phyloP scores from a whole-genome alignment of 805 yeast genomes.

The Yamadazyma olivae region DNA sequence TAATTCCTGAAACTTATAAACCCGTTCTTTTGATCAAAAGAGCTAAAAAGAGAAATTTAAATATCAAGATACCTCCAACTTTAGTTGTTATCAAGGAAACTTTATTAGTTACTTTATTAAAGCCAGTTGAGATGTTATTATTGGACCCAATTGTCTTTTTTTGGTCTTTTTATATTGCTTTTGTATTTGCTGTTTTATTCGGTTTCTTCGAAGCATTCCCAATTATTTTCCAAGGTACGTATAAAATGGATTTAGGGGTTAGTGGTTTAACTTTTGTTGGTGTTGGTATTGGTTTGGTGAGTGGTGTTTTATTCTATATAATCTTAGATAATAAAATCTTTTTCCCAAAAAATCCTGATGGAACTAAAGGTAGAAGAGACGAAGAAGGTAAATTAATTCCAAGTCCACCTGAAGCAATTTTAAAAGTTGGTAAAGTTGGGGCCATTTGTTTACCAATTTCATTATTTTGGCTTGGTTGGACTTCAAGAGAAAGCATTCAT shows the following conservation, averaged over 20 bases:
- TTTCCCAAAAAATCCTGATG: slow-evolving; percentile 60
- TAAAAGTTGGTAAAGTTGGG: slow-evolving; percentile 63
- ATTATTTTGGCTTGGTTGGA: slow-evolving; percentile 82
- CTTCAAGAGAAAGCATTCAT: slow-evolving; percentile 56
- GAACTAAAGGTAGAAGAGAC: slow-evolving; percentile 55
- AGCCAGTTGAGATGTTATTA: slow-evolving; percentile 66
- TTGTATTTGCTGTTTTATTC: slow-evolving; percentile 72
- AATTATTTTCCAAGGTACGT: slow-evolving; percentile 65
- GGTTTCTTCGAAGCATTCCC: slow-evolving; percentile 82
- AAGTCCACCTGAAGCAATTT: slow-evolving; percentile 59
- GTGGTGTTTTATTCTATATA: slow-evolving; percentile 54
- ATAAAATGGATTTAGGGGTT: slow-evolving; percentile 55
- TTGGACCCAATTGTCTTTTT: slow-evolving; percentile 74
- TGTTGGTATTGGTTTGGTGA: slow-evolving; percentile 63
- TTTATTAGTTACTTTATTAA: slow-evolving; percentile 48
- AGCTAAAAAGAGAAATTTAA: slow-evolving; percentile 58
- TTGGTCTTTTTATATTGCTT: slow-evolving; percentile 67
- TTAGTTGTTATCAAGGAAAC: slow-evolving; percentile 44
- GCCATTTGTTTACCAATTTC: slow-evolving; percentile 64
- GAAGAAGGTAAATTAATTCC: slow-evolving; percentile 52
- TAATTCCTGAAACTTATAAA: slow-evolving; percentile 74
- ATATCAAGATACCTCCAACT: slow-evolving; percentile 33
- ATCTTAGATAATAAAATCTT: slow-evolving; percentile 45
- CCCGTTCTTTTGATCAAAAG: slow-evolving; percentile 59
- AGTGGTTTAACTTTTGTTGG: slow-evolving; percentile 72